phyloP scores from a whole-genome alignment of 2,329 filamentous ascomycete species.

The Pleochaeta shiraiana region DNA sequence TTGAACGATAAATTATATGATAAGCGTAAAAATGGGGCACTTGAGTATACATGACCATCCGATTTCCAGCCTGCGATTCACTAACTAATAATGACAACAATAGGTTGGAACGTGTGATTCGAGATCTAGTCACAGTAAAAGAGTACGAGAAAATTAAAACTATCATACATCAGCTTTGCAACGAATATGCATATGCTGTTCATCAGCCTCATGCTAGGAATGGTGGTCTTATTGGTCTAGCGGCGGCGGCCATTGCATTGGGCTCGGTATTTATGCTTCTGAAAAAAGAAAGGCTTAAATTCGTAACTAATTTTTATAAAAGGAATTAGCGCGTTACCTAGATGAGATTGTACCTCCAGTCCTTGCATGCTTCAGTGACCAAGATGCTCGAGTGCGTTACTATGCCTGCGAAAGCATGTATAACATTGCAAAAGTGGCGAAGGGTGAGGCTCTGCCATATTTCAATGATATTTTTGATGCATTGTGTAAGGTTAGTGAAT shows the following conservation, averaged over 20 bases:
- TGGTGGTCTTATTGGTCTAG: conserved; percentile 85
- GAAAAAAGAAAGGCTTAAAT: not conserved
- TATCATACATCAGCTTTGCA: conserved; percentile 89
- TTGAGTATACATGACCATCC: conserved; percentile 44
- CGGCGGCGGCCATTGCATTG: conserved; percentile 85
- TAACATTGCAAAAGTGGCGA: conserved; percentile 98
- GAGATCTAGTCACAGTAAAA: conserved; percentile 54
- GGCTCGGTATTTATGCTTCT: conserved; percentile 43
- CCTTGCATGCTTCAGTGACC: conserved; percentile 90
- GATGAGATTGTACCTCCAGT: conserved; percentile 91
- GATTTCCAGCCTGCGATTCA: not conserved
- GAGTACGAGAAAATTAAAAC: conserved; percentile 65
- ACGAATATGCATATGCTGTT: conserved; percentile 93
- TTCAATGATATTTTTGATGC: conserved; percentile 99
- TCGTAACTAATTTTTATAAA: conserved; percentile 9
- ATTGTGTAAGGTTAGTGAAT: conserved; percentile 59
- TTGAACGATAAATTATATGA: conserved; percentile 98
- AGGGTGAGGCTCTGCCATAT: conserved; percentile 89
- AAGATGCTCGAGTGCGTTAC: conserved; percentile 91
- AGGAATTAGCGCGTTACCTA: conserved; percentile 84
- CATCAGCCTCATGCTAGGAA: conserved; percentile 94
- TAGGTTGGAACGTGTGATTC: conserved; percentile 77
- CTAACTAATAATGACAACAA: conserved; percentile 6
- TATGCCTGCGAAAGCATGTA: conserved; percentile 99
- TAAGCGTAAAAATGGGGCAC: conserved; percentile 85